Evolutionary conservation across 345 rosid genomes (phyloP).

Genomic region (Eutrema yunnanense): DNA sequence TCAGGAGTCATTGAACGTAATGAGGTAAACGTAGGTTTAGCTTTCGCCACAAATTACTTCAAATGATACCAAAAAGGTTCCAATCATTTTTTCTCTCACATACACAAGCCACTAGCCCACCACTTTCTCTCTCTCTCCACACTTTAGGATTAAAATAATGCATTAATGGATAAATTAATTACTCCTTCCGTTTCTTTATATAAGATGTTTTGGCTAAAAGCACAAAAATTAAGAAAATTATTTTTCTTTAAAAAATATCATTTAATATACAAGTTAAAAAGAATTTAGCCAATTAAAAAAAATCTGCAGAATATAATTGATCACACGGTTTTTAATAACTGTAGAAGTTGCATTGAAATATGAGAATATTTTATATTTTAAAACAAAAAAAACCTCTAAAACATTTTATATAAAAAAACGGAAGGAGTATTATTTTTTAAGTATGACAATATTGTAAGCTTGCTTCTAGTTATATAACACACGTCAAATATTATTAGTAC

Average conservation of each 20-base stretch:
- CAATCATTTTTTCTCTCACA: slow-evolving; percentile 37
- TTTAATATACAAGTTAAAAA: no score
- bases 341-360: no score
- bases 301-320: no score
- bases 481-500: slow-evolving; percentile 6
- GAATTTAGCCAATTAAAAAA: no score
- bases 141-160: neutral
- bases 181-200: no score
- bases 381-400: no score
- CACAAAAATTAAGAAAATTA: no score
- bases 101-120: slow-evolving; percentile 31
- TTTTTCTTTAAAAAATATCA: no score
- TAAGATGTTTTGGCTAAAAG: no score
- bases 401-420: no score
- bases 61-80: slow-evolving; percentile 52
- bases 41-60: slow-evolving; percentile 49
- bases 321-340: no score
- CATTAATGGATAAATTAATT: neutral
- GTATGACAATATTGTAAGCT: slow-evolving; percentile 8
- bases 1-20: slow-evolving; percentile 45
- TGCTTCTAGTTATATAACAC: neutral
- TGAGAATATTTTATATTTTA: no score
- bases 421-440: neutral
- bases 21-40: slow-evolving; percentile 52
- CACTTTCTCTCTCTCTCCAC: slow-evolving; percentile 4